Evolutionary conservation across 2,329 filamentous ascomycete genomes (phyloP), one percentile per base, ranked within the genome.

Genomic region (Fusarium pininemorale): DNA sequence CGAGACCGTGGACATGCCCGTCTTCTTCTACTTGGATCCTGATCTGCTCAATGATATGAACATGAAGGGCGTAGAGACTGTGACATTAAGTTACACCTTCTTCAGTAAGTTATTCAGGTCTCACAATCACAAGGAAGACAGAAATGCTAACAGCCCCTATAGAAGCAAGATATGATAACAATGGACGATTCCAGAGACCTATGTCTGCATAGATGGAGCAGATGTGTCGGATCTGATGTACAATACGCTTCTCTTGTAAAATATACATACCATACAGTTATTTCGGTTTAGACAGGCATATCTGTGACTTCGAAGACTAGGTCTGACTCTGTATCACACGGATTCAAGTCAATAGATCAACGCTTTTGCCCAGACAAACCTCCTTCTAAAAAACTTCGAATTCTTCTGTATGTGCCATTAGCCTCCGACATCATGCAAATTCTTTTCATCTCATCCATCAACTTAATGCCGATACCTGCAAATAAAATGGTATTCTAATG

Each of bases 1-100:
- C 50, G 97, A 99, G 87, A 96, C 95, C 50, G 96, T 99, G 61
- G 96, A 99, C 82, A 99, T 99, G 97, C 97, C 96, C 0, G 97
- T 99, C 1, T 99, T 99, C 84, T 99, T 99, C 85, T 99, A 98
- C 83, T 93, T 99, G 75, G 96, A 99, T 80, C 96, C 96, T 2
- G 96, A 98, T 80, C 92, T 99, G 85, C 88, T 96, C 67, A 95
- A 93, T 77, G 96, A 99, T 83, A 86, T 96, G 58, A 95, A 93
- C 74, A 98, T 98, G 96, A 94, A 90, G 83, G 93, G 93, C 0
- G 94, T 99, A 72, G 94, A 98, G 85, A 98, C 95, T 5, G 95
- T 99, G 63, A 99, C 96, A 39, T 83, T 99, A 79, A 97, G 92
- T 77, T 99, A 99, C 85, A 99, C 96, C 0, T 99, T 99, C 82